Evolutionary conservation across 2,329 filamentous ascomycete species (phyloP).

Genomic region (Moelleriella libera): DNA sequence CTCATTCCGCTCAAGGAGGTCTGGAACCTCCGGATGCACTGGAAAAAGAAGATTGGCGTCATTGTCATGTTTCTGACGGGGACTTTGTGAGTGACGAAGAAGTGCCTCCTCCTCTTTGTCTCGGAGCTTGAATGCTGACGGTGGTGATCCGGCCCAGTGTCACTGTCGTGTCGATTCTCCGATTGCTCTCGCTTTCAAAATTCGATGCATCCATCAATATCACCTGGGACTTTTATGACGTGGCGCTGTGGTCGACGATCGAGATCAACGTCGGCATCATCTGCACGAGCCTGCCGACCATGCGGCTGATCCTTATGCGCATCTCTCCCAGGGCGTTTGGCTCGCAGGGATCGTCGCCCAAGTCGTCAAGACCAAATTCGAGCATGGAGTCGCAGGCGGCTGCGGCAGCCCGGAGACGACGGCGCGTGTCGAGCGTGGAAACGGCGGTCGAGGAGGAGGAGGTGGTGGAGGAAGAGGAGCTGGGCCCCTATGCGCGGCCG

Average conservation of each 20-base stretch:
- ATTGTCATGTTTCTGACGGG: slow-evolving; percentile 31
- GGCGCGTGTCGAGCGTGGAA: slow-evolving; percentile 1
- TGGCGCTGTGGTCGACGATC: slow-evolving; percentile 14
- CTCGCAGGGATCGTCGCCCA: background rate
- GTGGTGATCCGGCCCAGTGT: slow-evolving; percentile 6
- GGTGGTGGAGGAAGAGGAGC: background rate
- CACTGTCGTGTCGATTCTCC: slow-evolving; percentile 15
- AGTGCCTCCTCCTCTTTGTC: background rate
- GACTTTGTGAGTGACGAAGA: slow-evolving; percentile 15
- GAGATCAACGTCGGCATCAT: slow-evolving; percentile 18
- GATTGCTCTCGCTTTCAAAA: slow-evolving; percentile 11
- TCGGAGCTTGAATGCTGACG: background rate
- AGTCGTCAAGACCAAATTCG: background rate
- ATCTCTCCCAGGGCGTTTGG: slow-evolving; percentile 1
- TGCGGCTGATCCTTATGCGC: slow-evolving; percentile 9
- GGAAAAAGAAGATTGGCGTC: slow-evolving; percentile 29
- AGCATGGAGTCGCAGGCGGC: background rate
- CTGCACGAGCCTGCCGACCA: slow-evolving; percentile 15
- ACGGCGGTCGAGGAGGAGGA: slow-evolving; percentile 1
- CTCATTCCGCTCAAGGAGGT: slow-evolving; percentile 29
- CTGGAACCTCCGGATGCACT: slow-evolving; percentile 20
- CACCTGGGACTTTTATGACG: slow-evolving; percentile 11
- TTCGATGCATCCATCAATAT: slow-evolving; percentile 12
- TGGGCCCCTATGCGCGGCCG: background rate
- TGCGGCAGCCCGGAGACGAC: background rate